Base-by-base conservation (phyloP, 2,329 filamentous ascomycete genomes). In the Keithomyces neogunnii region DNA sequence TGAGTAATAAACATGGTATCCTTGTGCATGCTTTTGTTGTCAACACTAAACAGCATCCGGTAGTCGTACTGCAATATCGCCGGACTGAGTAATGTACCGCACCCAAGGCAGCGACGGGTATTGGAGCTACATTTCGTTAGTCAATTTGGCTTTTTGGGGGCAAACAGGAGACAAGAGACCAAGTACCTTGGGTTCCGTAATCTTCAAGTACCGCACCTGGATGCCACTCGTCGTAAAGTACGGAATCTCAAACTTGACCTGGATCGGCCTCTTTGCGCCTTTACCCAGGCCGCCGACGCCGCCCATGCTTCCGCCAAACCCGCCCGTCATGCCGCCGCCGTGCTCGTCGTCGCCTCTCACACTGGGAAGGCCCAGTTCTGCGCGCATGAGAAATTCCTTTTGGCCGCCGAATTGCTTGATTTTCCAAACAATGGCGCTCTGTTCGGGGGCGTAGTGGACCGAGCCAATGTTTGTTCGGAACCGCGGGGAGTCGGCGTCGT, bases 141-240 rank as follows among this genome's bases (percentile, higher is more conserved):
- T 45, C 51, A 55, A 9, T 7, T 29, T 7, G 4, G n/a, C 30
- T 13, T 11, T 10, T 36, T 11, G 6, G 13, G 35, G 30, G 3
- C 7, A 29, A 48, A 30, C n/a, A 48, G 6, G 30, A 40, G 33
- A 26, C 7, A 35, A 9, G 6, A 31, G 28, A 48, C 36, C 50
- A 7, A 52, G 63, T 75, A 96, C 92, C 89, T 99, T 99, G 45
- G 93, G 93, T 72, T 99, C 93, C 57, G 95, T 97, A 64, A 99
- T 99, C 80, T 99, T 99, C 69, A 99, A 73, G 69, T 99, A 99
- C 63, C 93, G 83, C 63, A 99, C 93, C 71, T 99, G 95, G 60
- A 99, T 99, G 57, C 93, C 93, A 72, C 88, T 95, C 3, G 95
- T 99, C n/a, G 93, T 99, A 68, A 99, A 99, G 73, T 99, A 99